Percentiles rank a stretch among this genome's conserved stretches.
Evolutionary conservation across 306 rosid genomes (phyloP).

Genomic region (Mimosa bimucronata): DNA sequence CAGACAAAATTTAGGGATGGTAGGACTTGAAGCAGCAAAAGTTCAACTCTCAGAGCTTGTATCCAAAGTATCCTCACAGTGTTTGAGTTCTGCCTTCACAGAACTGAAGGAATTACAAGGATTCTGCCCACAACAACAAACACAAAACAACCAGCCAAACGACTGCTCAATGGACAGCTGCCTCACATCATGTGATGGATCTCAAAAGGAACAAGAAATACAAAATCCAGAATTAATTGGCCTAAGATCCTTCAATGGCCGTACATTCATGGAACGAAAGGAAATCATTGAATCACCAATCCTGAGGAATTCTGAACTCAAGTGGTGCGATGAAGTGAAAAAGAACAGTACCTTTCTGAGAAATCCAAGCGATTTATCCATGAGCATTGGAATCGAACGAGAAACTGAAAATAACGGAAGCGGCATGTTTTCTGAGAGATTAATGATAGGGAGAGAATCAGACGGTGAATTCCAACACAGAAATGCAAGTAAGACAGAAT

Average conservation of each 20-base stretch:
- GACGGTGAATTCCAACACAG: constrained; percentile 38
- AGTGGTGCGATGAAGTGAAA: constrained; percentile 48
- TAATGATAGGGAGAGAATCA: constrained; percentile 35
- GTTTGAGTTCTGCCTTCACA: constrained; percentile 62
- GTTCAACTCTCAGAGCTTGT: constrained; percentile 84
- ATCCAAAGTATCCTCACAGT: constrained; percentile 78
- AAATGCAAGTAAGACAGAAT: constrained; percentile 31
- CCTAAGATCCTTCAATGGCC: constrained; percentile 46
- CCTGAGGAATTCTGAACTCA: constrained; percentile 30
- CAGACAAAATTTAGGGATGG: constrained; percentile 64
- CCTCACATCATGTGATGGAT: constrained; percentile 70
- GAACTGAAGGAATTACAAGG: constrained; percentile 62
- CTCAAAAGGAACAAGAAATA: constrained; percentile 62
- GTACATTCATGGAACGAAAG: constrained; percentile 43
- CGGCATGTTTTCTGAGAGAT: constrained; percentile 31
- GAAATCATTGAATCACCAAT: constrained; percentile 39
- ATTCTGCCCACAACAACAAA: constrained; percentile 47
- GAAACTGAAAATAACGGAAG: constrained; percentile 43
- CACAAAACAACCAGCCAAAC: constrained; percentile 51
- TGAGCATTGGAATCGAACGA: constrained; percentile 58
- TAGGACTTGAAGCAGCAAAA: constrained; percentile 82
- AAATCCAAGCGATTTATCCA: constrained; percentile 53
- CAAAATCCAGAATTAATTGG: constrained; percentile 45
- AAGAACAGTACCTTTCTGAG: constrained; percentile 42
- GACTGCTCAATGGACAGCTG: constrained; percentile 85